Conservation (phyloP, 257 asterid species). For the Salvia rosmarinus region DNA sequence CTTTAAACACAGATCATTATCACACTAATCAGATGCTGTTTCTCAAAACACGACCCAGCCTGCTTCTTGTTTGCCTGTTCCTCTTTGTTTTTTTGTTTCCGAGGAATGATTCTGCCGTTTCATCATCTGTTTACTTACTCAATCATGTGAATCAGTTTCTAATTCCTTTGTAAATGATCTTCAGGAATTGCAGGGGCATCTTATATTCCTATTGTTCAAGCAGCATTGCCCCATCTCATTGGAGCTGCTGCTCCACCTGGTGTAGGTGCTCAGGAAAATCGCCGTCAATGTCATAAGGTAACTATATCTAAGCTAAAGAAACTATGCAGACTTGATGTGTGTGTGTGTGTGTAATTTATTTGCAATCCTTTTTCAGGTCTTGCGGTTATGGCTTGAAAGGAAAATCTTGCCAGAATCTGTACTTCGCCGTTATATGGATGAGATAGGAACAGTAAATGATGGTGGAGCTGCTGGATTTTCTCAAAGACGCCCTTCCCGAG, state of each 20-base stretch:
- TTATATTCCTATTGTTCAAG: slow-evolving; percentile 86
- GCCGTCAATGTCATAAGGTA: slow-evolving; percentile 97
- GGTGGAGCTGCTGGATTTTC: slow-evolving; percentile 68
- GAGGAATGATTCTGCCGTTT: not conserved
- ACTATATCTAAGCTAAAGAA: slow-evolving; percentile 28
- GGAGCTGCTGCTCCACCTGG: slow-evolving; percentile 95
- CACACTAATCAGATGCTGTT: not conserved
- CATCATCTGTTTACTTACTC: slow-evolving; percentile 7
- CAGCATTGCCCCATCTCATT: slow-evolving; percentile 81
- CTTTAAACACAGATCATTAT: slow-evolving; percentile 8
- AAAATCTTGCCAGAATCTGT: slow-evolving; percentile 83
- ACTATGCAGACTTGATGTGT: slow-evolving; percentile 25
- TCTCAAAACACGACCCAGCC: not conserved
- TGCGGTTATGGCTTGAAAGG: slow-evolving; percentile 97
- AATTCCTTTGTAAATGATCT: slow-evolving; percentile 34
- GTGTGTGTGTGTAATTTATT: slow-evolving; percentile 36
- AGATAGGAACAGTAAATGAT: slow-evolving; percentile 61
- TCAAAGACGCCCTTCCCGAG: slow-evolving; percentile 85
- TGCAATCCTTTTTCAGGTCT: slow-evolving; percentile 53
- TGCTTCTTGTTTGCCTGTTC: slow-evolving; percentile 19
- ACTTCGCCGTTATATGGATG: slow-evolving; percentile 75
- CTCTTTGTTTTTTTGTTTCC: slow-evolving; percentile 4
- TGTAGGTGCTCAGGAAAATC: slow-evolving; percentile 84
- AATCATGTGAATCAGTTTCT: slow-evolving; percentile 28
- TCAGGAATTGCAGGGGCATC: slow-evolving; percentile 94